Evolutionary conservation across 2,329 filamentous ascomycete genomes (phyloP), one percentile per base, ranked within the genome.

Genomic region (Chlorencoelia australis): DNA sequence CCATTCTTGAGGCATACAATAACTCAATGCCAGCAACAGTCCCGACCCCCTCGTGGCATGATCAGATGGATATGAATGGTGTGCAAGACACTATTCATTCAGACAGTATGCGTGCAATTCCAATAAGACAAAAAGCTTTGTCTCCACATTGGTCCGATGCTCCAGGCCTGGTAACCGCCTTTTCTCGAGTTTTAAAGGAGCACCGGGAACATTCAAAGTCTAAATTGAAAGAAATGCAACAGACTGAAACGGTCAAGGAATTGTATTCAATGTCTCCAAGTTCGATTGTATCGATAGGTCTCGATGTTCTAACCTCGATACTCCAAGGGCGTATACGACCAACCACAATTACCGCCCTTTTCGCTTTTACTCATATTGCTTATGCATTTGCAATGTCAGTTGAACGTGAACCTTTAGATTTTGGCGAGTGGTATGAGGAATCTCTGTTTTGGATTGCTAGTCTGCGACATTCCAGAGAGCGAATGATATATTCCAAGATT

Each of bases 281-380:
- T n/a, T 48, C 49, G 8, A 45, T 50, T 30, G 37, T 44, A n/a
- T 49, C 48, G 4, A 47, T 49, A 14, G 50, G 50, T 2, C 37
- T 53, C 4, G 47, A 53, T 20, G 47, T 43, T 5, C 32, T 53
- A 8, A 40, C 42, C 14, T 45, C 42, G 0, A 43, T 50, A 15
- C 43, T 53, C 9, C 46, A 50, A 35, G 46, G 45, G n/a, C 41
- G 49, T 19, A n/a, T n/a, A n/a, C 44, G 45, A 21, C 49, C 50
- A 25, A 47, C 45, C 8, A 42, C 49, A 9, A 43, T 49, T 15
- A 39, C 50, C 5, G 43, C 47, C 27, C 36, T 47, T 10, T 53
- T 52, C 33, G 45, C 49, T 4, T 51, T 53, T 17, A 51, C 49
- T 10, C 49, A 53, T 42, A 37, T 53, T 7, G 49, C 49, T 16